These are phyloP conservation scores for Parmelia sp. DNA, from an alignment of 495 filamentous ascomycete genomes.

Conservation along the genomic window DNA sequence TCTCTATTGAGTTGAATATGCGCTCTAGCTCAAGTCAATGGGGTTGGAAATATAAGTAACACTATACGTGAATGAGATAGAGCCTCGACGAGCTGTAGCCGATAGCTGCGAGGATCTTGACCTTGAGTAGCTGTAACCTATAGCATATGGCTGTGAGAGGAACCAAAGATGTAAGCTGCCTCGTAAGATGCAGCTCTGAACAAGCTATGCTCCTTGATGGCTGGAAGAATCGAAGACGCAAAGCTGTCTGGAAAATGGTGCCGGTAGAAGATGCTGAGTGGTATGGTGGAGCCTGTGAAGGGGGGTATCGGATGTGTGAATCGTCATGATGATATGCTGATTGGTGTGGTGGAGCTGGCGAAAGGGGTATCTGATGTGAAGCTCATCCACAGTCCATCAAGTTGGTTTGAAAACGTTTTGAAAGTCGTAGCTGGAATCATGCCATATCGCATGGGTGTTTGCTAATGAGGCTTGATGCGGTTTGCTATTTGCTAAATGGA, in stretches of 20 bases:
- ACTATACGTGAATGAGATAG: too few species aligned
- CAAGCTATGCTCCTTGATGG: background rate
- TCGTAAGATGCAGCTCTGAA: background rate
- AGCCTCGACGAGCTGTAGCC: too few species aligned
- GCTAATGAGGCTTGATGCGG: background rate
- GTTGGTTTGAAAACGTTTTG: background rate
- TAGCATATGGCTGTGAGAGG: background rate
- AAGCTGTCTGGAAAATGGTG: background rate
- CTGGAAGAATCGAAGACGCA: background rate
- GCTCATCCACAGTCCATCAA: background rate
- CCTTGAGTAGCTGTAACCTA: background rate
- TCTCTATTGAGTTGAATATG: background rate
- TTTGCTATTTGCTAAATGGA: background rate
- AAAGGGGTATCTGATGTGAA: background rate
- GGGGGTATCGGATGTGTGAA: background rate
- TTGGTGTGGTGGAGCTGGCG: background rate
- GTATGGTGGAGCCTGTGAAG: background rate
- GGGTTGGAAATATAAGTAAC: background rate
- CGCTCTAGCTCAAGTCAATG: background rate
- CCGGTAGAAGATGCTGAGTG: background rate
- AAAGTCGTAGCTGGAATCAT: background rate
- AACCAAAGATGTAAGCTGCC: background rate
- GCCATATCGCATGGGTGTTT: background rate
- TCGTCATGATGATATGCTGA: too few species aligned
- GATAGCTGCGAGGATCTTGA: too few species aligned